Percentiles rank a stretch among this genome's conserved stretches.
Evolutionary conservation across 306 rosid genomes (phyloP).

Genomic region (Lathyrus oleraceus): DNA sequence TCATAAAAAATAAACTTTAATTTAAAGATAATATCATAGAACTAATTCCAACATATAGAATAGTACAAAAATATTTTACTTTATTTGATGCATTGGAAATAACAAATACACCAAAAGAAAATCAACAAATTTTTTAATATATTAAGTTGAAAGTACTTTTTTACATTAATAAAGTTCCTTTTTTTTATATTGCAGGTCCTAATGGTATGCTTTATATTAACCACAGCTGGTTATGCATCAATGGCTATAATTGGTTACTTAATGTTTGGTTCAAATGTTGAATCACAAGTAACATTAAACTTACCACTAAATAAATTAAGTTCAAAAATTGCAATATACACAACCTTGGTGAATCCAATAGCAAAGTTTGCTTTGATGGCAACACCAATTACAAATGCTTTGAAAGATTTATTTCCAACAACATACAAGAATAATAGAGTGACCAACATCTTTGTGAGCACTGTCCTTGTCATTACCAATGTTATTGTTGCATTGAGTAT

Average conservation of each 20-base stretch:
- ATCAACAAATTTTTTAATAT: too few species aligned
- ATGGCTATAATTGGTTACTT: conserved; percentile 74
- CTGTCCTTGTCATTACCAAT: conserved; percentile 47
- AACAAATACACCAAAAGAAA: too few species aligned
- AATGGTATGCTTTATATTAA: conserved; percentile 52
- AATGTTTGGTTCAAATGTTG: conserved; percentile 60
- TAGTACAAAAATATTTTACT: too few species aligned
- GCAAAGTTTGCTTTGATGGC: conserved; percentile 75
- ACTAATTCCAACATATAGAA: too few species aligned
- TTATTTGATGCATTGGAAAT: too few species aligned
- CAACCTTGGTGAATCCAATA: conserved; percentile 69
- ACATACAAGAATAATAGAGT: conserved; percentile 37
- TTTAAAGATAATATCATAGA: too few species aligned
- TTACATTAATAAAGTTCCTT: not conserved
- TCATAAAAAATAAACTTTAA: too few species aligned
- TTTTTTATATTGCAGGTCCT: conserved; percentile 53
- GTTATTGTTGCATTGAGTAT: conserved; percentile 47
- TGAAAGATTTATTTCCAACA: conserved; percentile 46
- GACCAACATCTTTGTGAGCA: conserved; percentile 39
- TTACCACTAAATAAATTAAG: conserved; percentile 59
- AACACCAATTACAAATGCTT: conserved; percentile 60
- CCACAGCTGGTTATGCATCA: conserved; percentile 60
- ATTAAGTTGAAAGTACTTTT: too few species aligned
- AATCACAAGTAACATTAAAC: conserved; percentile 68
- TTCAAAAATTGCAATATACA: conserved; percentile 64